Conservation (phyloP, 345 rosid species). For the Balakata baccata region DNA sequence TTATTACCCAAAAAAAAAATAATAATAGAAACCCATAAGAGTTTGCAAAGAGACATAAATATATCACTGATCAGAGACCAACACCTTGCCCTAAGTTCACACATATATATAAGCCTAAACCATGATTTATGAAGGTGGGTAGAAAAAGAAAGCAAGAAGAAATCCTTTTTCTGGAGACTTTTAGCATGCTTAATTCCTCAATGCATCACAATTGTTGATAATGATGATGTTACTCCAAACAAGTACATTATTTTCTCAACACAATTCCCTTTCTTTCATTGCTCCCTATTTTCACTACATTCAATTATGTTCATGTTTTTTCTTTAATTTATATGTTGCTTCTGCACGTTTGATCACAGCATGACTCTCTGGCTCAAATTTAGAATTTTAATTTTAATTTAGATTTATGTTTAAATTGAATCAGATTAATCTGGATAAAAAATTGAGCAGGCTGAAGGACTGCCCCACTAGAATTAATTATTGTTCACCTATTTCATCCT, state of each 20-base stretch:
- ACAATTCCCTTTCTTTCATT: conserved; percentile 14
- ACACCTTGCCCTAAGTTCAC: neutral
- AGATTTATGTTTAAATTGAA: no score
- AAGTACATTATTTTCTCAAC: conserved; percentile 28
- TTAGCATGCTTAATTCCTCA: conserved; percentile 24
- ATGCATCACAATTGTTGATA: conserved; percentile 12
- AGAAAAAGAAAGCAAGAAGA: neutral
- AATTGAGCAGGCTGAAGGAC: no score
- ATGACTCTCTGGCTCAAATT: no score
- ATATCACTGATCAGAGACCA: conserved; percentile 20
- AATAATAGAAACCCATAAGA: conserved; percentile 4
- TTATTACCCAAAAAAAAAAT: neutral
- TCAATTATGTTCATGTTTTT: conserved; percentile 20
- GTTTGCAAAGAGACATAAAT: conserved; percentile 18
- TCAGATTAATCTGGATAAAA: no score
- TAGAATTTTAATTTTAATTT: no score
- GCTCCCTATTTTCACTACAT: conserved; percentile 27
- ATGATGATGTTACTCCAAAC: conserved; percentile 35
- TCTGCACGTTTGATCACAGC: no score
- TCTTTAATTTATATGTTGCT: no score
- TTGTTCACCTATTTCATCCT: no score
- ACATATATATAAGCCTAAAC: neutral
- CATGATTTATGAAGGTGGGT: conserved; percentile 24
- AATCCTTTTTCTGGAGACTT: neutral
- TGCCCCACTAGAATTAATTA: no score